A percentile compares a stretch with the other conserved stretches of the same genome.
Evolutionary conservation across 768 basidiomycete species (phyloP).

Genomic region (Cystofilobasidium ferigula): DNA sequence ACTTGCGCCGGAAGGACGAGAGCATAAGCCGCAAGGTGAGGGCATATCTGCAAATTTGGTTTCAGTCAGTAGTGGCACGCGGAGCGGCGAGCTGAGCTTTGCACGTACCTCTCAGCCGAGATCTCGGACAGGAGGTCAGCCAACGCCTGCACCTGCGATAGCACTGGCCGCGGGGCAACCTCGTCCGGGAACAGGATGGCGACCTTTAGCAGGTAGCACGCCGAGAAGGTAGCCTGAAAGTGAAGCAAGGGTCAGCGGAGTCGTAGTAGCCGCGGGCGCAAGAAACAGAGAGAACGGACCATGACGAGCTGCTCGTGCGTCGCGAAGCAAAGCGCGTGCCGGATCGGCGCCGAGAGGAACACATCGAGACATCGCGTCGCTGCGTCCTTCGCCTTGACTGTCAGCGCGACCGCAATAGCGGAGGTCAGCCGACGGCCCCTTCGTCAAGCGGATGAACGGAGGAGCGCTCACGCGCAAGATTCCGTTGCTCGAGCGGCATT

Average conservation of each 20-base stretch:
- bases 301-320: constrained; percentile 88
- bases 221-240: background rate
- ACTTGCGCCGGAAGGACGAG: constrained; percentile 76
- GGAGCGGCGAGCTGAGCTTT: too few species aligned
- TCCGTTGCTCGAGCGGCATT: constrained; percentile 88
- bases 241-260: background rate
- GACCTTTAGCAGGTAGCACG: constrained; percentile 26
- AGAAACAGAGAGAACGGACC: constrained; percentile 79
- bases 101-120: constrained; percentile 67
- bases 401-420: constrained; percentile 41
- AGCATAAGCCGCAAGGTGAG: constrained; percentile 86
- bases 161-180: constrained; percentile 64
- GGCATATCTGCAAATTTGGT: constrained; percentile 52
- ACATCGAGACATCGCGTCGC: constrained; percentile 74
- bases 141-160: constrained; percentile 76
- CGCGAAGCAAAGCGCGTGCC: constrained; percentile 80
- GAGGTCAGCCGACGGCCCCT: background rate
- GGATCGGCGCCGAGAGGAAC: constrained; percentile 48
- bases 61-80: background rate
- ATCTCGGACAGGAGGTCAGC: constrained; percentile 83
- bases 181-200: constrained; percentile 82
- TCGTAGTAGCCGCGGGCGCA: constrained; percentile 71
- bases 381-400: constrained; percentile 89
- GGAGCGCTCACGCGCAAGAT: constrained; percentile 33
- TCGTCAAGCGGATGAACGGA: background rate